Conservation (phyloP, 345 rosid species). For the Erysimum cheiranthoides region DNA sequence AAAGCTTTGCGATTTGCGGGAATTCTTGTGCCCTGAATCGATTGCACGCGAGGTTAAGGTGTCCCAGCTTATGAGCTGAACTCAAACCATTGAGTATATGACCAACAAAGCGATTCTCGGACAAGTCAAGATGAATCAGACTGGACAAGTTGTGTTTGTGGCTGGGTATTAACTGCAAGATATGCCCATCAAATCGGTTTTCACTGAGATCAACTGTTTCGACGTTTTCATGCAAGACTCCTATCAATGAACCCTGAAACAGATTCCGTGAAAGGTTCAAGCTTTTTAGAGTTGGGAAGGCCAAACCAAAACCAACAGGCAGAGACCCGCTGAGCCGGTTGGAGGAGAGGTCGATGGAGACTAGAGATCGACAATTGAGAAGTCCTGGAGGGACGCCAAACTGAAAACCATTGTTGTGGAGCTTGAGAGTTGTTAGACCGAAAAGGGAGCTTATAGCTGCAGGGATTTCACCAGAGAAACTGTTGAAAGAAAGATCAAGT, state of each 20-base stretch:
- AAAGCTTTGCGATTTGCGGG: slow-evolving; percentile 56
- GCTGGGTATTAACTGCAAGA: slow-evolving; percentile 72
- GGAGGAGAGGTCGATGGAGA: slow-evolving; percentile 69
- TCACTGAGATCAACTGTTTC: slow-evolving; percentile 75
- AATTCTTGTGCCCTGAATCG: slow-evolving; percentile 65
- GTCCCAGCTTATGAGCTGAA: slow-evolving; percentile 60
- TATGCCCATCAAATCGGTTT: slow-evolving; percentile 80
- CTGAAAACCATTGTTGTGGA: slow-evolving; percentile 62
- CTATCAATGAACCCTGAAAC: slow-evolving; percentile 70
- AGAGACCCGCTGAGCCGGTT: slow-evolving; percentile 70
- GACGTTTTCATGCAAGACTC: slow-evolving; percentile 57
- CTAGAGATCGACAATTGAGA: slow-evolving; percentile 59
- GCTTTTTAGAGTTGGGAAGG: slow-evolving; percentile 64
- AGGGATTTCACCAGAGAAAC: slow-evolving; percentile 80
- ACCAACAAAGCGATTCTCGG: slow-evolving; percentile 80
- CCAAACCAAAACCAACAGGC: slow-evolving; percentile 71
- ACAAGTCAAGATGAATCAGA: slow-evolving; percentile 77
- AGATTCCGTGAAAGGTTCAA: slow-evolving; percentile 75
- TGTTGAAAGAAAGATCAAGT: slow-evolving; percentile 78
- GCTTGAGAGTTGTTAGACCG: slow-evolving; percentile 61
- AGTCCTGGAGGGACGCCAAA: slow-evolving; percentile 66
- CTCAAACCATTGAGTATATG: slow-evolving; percentile 59
- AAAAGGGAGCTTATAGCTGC: slow-evolving; percentile 62
- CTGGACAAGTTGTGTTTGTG: slow-evolving; percentile 59
- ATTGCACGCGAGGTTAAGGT: slow-evolving; percentile 82